Conservation (phyloP, 192 early-diverging fungal genomes). For the Geranomyces variabilis region DNA sequence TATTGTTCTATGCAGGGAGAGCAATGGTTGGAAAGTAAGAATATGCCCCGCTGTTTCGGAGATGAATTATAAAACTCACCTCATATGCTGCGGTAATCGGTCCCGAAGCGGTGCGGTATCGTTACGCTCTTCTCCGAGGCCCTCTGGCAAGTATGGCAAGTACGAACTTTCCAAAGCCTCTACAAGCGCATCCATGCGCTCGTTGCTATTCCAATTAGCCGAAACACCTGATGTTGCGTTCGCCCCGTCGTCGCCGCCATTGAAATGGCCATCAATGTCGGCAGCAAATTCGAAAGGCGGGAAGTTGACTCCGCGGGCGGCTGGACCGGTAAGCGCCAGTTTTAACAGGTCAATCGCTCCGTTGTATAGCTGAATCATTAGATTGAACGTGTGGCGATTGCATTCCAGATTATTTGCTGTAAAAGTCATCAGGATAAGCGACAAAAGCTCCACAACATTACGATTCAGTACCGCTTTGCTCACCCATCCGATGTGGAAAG, state of each 20-base stretch:
- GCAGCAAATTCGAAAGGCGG: constrained; percentile 19
- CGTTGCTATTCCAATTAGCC: neutral
- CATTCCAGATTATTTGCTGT: neutral
- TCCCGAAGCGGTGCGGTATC: too few species aligned
- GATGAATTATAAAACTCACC: too few species aligned
- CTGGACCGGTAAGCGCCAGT: constrained; percentile 2
- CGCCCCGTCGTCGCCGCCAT: neutral
- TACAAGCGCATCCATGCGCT: neutral
- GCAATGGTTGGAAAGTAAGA: too few species aligned
- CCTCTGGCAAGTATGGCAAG: neutral
- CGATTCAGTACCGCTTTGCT: too few species aligned
- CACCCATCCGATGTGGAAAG: constrained; percentile 26
- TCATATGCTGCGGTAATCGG: too few species aligned
- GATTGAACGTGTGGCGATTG: constrained; percentile 20
- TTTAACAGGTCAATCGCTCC: constrained; percentile 1
- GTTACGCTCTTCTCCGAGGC: neutral
- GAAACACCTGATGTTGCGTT: neutral
- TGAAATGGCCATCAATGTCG: neutral
- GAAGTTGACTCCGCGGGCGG: constrained; percentile 1
- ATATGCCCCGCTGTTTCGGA: too few species aligned
- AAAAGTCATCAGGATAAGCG: neutral
- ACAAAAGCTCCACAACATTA: neutral
- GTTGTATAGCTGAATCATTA: constrained; percentile 18
- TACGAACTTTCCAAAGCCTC: neutral
- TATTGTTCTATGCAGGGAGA: neutral